Base-by-base conservation (phyloP, 371 early-diverging fungal species). In the Mortierella sp. region DNA sequence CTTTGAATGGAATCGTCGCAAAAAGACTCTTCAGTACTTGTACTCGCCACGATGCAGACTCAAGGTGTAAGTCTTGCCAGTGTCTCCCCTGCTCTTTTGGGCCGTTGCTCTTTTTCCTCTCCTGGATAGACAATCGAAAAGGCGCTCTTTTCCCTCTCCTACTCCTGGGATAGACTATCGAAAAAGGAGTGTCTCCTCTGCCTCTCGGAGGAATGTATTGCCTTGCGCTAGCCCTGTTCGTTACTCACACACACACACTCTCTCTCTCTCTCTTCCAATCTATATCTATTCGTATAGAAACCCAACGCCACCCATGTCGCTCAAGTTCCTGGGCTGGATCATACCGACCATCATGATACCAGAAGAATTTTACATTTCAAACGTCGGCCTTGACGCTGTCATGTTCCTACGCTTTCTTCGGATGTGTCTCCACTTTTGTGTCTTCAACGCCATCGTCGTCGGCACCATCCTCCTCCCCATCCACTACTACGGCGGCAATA, bases 331-430 rank as follows among this genome's bases (percentile, higher is more conserved):
- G 26, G 73, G 77, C 18, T 84, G 84, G 84, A 74, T 84, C 53
- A 62, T 61, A 30, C 77, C 81, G 0, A 82, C 84, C 14, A 51
- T 82, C 37, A 60, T 69, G 19, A 56, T 88, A 21, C 63, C 79
- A 15, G 90, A 90, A 67, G 79, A 80, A 15, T 86, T 86, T 57
- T 85, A 82, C 55, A 66, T 88, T 28, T 63, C 63, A 46, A 81
- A 85, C 63, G 86, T 88, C 1, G 91, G 91, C 18, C 66, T 91
- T 11, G 91, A 91, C 53, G 89, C 91, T 0, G 86, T 88, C 23
- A 88, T 91, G 88, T 87, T 88, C 70, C 67, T 91, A n/a, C 88
- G 89, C 6, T 90, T 87, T 75, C 74, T 91, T n/a, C 84, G 83
- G 46, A 90, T 89, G 89, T 84, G 86, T 30, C 82, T 87, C 30